A percentile compares a stretch with the other conserved stretches of the same genome.
phyloP scores from a whole-genome alignment of 768 basidiomycete genomes.

The Hypholoma fasciculare region DNA sequence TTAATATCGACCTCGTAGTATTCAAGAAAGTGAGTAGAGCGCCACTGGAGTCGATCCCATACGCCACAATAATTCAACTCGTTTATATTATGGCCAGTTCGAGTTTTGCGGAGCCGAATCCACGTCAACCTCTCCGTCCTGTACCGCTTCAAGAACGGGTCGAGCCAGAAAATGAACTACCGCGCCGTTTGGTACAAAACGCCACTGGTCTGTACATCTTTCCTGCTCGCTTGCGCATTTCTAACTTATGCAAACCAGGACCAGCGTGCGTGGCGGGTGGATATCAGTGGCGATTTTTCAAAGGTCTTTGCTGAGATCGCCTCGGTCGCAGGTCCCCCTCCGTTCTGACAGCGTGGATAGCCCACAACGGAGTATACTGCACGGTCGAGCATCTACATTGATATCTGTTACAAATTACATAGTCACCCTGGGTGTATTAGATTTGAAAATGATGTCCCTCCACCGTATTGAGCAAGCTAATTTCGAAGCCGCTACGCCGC shows the following conservation, averaged over 20 bases:
- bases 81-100: conserved; percentile 3
- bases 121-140: conserved; percentile 7
- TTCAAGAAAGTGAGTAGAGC: conserved; percentile 6
- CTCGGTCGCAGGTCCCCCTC: conserved; percentile 13
- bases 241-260: conserved; percentile 3
- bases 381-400: no score
- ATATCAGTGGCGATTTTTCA: conserved; percentile 16
- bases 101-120: conserved; percentile 5
- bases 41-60: not conserved
- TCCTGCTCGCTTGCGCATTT: not conserved
- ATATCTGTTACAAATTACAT: no score
- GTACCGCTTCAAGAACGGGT: conserved; percentile 15
- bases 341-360: not conserved
- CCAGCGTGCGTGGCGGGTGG: conserved; percentile 12
- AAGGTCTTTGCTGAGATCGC: conserved; percentile 12
- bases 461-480: conserved; percentile 5
- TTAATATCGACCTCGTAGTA: not conserved
- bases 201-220: conserved; percentile 4
- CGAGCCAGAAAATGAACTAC: conserved; percentile 10
- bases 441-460: conserved; percentile 3
- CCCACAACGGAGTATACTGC: no score
- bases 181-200: conserved; percentile 14
- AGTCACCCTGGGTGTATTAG: not conserved
- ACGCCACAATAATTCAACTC: not conserved
- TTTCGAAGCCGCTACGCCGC: conserved; percentile 6